Conservation (phyloP, 129 eudicot genomes). For the Helianthus tuberosus region DNA sequence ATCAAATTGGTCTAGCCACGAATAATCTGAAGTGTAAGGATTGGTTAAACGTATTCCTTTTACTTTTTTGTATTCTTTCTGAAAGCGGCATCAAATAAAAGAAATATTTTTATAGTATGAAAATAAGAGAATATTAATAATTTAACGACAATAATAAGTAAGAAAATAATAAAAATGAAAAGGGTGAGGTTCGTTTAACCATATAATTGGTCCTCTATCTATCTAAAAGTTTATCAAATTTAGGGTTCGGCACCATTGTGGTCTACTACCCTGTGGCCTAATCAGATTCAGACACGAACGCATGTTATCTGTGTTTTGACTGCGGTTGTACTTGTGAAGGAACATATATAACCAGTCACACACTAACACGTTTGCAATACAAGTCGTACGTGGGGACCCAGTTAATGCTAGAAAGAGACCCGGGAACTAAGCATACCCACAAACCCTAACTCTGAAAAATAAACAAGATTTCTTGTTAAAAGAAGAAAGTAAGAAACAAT, state of each 20-base stretch:
- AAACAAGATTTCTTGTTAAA: conserved; percentile 4
- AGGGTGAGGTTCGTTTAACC: too few species aligned
- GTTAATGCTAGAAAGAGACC: neutral
- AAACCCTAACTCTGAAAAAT: conserved; percentile 15
- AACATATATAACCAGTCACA: neutral
- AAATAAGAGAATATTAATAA: too few species aligned
- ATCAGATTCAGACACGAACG: conserved; percentile 11
- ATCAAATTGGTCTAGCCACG: too few species aligned
- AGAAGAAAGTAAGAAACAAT: neutral
- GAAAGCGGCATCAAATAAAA: too few species aligned
- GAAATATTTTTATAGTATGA: too few species aligned
- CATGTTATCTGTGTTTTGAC: neutral
- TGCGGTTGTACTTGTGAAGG: neutral
- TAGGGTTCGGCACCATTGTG: conserved; percentile 4
- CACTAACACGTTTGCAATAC: conserved; percentile 11
- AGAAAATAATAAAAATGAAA: too few species aligned
- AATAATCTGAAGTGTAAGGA: too few species aligned
- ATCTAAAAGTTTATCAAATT: neutral
- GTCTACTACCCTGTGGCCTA: conserved; percentile 24
- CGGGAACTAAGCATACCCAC: conserved; percentile 2
- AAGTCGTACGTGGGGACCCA: neutral
- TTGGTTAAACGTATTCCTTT: too few species aligned
- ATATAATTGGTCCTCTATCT: neutral
- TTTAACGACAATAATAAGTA: too few species aligned
- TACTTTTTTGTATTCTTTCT: too few species aligned